Evolutionary conservation across 306 rosid species (phyloP).

Genomic region (Rosa chinensis): DNA sequence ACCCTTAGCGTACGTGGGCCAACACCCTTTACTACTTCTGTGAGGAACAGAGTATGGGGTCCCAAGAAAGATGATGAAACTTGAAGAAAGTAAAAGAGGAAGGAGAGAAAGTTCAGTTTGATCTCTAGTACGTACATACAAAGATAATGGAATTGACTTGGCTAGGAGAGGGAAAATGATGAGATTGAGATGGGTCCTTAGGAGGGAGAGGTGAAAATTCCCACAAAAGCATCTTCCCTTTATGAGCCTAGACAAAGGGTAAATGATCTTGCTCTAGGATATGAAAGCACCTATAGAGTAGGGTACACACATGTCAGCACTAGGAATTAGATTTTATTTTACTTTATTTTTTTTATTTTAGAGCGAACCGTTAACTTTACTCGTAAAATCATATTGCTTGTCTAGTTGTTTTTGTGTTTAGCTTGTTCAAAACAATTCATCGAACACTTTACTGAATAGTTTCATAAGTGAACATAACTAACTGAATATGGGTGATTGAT

Average conservation of each 20-base stretch:
- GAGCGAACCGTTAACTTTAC: background rate
- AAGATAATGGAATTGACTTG: background rate
- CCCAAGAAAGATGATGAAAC: constrained; percentile 46
- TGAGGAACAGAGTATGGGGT: constrained; percentile 42
- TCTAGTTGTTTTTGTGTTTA: background rate
- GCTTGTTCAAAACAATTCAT: background rate
- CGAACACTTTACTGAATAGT: background rate
- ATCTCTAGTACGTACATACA: constrained; percentile 3
- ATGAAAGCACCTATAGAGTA: background rate
- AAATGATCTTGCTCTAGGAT: background rate
- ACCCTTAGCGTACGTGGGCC: constrained; percentile 39
- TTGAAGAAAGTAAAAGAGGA: constrained; percentile 41
- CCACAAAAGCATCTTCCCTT: constrained; percentile 10
- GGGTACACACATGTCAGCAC: background rate
- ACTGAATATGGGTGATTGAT: too few species aligned
- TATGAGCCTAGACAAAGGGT: constrained; percentile 1
- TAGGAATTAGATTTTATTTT: background rate
- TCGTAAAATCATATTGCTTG: background rate
- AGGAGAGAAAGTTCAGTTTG: constrained; percentile 13
- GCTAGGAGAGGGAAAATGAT: background rate
- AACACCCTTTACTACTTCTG: constrained; percentile 35
- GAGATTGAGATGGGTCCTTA: constrained; percentile 7
- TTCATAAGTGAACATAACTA: too few species aligned
- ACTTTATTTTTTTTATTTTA: too few species aligned
- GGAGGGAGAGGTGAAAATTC: background rate